Evolutionary conservation across 2,329 filamentous ascomycete species (phyloP), one percentile per base, ranked within the genome.

Genomic region (Chaetomiaceae sp.): DNA sequence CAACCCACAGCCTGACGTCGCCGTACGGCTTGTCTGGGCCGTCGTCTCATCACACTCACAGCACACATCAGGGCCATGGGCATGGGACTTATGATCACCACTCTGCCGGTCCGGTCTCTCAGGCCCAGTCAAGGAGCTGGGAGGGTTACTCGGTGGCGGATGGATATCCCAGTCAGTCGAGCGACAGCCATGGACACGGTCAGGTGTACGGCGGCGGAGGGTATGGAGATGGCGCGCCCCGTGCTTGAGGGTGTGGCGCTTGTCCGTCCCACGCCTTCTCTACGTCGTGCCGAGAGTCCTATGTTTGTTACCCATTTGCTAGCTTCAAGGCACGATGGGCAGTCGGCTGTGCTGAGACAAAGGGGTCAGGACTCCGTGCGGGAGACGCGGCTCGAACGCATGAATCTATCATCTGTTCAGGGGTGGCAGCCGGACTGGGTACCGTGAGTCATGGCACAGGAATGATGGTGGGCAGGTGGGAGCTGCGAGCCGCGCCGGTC

Each of bases 141-240:
- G 62, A 64, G 13, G 37, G 38, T 29, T 64, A 64, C 40, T 50
- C 60, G 7, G 57, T 61, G 13, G 36, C 56, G 3, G 61, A 62
- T 5, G 50, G 49, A 18, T 64, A 63, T 30, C 20, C 55, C 11
- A 29, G 57, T 2, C 56, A 59, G 29, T 11, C 49, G 2, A 36
- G 40, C 29, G 30, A 48, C 36, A 49, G 54, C 30, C 54, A 54
- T 29, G 57, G 70, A 29, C 74, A 74, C 42, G 42, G 57, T 10
- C 54, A 57, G 40, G 58, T 60, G 18, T 64, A 62, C 37, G 57
- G 59, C 21, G 52, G 56, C 32, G 56, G 57, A 34, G 50, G 51
- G 5, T 64, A 63, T 30, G 61, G 55, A 13, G 62, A 62, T 4
- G 59, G 60, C 10, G 47, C 50, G 6, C 57, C 58, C 38, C 58